phyloP scores from a whole-genome alignment of 805 yeast genomes.

The Lipomyces mesembrius region DNA sequence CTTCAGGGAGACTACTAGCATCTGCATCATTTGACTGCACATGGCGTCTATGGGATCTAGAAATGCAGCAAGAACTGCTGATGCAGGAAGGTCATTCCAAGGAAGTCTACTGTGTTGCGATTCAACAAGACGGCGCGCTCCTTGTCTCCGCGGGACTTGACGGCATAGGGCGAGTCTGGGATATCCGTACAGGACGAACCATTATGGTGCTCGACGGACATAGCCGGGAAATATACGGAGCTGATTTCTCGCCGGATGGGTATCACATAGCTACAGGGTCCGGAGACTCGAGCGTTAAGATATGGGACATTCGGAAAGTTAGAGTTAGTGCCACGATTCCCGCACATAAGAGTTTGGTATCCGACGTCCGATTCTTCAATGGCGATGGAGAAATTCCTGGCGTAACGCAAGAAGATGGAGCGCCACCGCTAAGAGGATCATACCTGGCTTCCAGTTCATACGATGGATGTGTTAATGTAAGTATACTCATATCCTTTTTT shows the following conservation, averaged over 20 bases:
- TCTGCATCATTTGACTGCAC: constrained; percentile 83
- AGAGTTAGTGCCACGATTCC: constrained; percentile 57
- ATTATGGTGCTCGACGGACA: constrained; percentile 68
- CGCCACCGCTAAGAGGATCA: constrained; percentile 50
- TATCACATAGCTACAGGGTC: constrained; percentile 79
- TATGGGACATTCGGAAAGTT: constrained; percentile 81
- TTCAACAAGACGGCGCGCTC: constrained; percentile 77
- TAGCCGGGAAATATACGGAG: constrained; percentile 66
- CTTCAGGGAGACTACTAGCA: constrained; percentile 59
- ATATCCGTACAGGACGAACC: constrained; percentile 74
- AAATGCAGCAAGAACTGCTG: constrained; percentile 54
- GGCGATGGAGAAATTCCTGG: constrained; percentile 38
- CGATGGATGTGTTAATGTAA: constrained; percentile 63
- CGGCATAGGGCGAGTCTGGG: constrained; percentile 79
- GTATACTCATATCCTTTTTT: constrained; percentile 2
- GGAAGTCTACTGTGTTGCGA: constrained; percentile 63
- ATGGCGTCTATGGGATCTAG: constrained; percentile 86
- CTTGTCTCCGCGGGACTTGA: constrained; percentile 80
- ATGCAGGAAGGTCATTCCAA: constrained; percentile 87
- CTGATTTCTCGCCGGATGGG: constrained; percentile 80
- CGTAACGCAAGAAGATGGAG: constrained; percentile 40
- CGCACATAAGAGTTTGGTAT: constrained; percentile 74
- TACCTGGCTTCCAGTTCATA: constrained; percentile 67
- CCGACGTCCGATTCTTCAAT: constrained; percentile 62
- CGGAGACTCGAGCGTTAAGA: constrained; percentile 75